Evolutionary conservation across 306 rosid species (phyloP), one percentile per base, ranked within the genome.

Genomic region (Begonia loranthoides): DNA sequence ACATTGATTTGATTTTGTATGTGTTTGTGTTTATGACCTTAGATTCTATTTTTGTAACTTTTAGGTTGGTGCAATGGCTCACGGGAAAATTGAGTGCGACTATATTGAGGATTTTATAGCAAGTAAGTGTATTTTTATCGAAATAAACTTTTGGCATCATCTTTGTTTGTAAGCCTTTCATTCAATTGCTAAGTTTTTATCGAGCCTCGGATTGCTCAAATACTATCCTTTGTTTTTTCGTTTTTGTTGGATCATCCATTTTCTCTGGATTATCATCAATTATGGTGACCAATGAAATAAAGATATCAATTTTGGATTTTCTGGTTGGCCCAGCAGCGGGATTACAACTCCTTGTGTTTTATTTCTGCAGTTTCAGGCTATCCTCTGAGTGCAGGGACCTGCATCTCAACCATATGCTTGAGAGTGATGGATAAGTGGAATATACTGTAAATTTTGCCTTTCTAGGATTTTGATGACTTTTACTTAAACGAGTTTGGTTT

Each of bases 31-130:
- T 1, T 4, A 49, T n/a, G 15, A 9, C 7, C 9, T 15, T 4
- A 6, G 15, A 49, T 2, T 12, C 13, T 34, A 54, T 55, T 45
- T 46, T 49, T 45, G 61, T 39, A 21, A 24, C 62, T 67, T 48
- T 66, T 73, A 88, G 97, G 78, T 82, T 15, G 95, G 95, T 59
- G 95, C 93, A 28, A 79, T 82, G 88, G 81, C 95, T 70, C 93
- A 79, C 60, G 95, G 93, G 55, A 82, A 79, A 79, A 56, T 89
- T 68, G 90, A 82, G 67, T 57, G 78, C 0, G 90, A 79, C 56
- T 89, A 77, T 53, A 78, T 74, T 12, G 87, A 89, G 0, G 97
- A 89, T 62, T 76, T 65, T 51, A 43, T 89, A 67, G 77, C 95
- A 65, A 62, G 97, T 89, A 73, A 9, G 80, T 59, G n/a, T 45